phyloP scores from a whole-genome alignment of 2,329 filamentous ascomycete genomes.

The Phaeosphaeriaceae sp. region DNA sequence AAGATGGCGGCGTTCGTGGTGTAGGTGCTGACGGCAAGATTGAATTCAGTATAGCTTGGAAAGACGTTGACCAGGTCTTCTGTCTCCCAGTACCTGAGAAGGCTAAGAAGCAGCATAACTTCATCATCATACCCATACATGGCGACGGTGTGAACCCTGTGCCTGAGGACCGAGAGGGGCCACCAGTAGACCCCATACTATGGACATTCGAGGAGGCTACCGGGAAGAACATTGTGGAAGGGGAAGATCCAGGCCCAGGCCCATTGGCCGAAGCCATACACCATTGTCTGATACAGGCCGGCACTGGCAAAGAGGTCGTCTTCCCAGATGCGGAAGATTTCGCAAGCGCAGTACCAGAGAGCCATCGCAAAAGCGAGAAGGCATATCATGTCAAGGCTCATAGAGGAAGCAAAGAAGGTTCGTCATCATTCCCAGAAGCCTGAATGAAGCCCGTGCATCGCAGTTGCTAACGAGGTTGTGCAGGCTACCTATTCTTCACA shows the following conservation, averaged over 20 bases:
- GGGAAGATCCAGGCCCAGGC: slow-evolving; percentile 50
- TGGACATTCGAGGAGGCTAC: slow-evolving; percentile 65
- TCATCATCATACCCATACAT: slow-evolving; percentile 63
- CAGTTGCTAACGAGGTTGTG: slow-evolving; percentile 14
- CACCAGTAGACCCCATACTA: slow-evolving; percentile 61
- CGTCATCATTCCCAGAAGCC: slow-evolving; percentile 5
- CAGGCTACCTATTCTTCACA: slow-evolving; percentile 69
- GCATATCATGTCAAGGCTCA: slow-evolving; percentile 70
- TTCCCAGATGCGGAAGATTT: slow-evolving; percentile 64
- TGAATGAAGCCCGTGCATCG: no score
- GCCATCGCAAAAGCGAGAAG: slow-evolving; percentile 67
- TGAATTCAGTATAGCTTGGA: slow-evolving; percentile 60
- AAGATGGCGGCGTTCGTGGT: slow-evolving; percentile 54
- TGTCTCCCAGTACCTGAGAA: slow-evolving; percentile 70
- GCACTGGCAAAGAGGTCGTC: slow-evolving; percentile 55
- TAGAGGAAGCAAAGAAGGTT: slow-evolving; percentile 69
- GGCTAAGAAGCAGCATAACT: slow-evolving; percentile 67
- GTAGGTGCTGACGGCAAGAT: slow-evolving; percentile 59
- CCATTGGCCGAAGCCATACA: slow-evolving; percentile 55
- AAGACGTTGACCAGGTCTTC: slow-evolving; percentile 63
- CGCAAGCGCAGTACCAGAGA: slow-evolving; percentile 64
- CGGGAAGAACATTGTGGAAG: slow-evolving; percentile 51
- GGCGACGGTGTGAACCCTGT: slow-evolving; percentile 56
- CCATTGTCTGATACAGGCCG: slow-evolving; percentile 51
- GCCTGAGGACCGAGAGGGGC: slow-evolving; percentile 48